Conservation (phyloP, 257 asterid species). For the Galeopsis tetrahit region DNA sequence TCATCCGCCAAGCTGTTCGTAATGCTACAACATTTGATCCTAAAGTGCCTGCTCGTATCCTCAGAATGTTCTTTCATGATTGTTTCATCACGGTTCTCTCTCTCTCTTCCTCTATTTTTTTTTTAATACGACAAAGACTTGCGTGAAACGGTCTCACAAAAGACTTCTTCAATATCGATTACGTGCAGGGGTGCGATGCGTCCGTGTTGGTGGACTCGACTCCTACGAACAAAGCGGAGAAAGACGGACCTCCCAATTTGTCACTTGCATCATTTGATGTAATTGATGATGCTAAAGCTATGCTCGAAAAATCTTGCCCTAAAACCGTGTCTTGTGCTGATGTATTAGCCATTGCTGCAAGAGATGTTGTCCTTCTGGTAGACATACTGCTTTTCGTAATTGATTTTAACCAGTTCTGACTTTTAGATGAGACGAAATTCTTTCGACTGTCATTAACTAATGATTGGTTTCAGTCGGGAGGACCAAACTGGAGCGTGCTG, state of each 20-base stretch:
- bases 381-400: too few species aligned
- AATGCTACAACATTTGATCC: conserved; percentile 54
- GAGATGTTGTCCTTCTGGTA: conserved; percentile 71
- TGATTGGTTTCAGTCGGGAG: conserved; percentile 54
- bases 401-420: too few species aligned
- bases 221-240: conserved; percentile 68
- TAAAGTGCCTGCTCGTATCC: conserved; percentile 72
- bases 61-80: conserved; percentile 86
- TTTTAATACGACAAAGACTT: too few species aligned
- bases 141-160: too few species aligned
- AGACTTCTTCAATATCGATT: too few species aligned
- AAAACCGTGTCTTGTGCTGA: conserved; percentile 80
- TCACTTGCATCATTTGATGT: conserved; percentile 70
- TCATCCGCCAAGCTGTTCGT: conserved; percentile 51
- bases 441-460: too few species aligned
- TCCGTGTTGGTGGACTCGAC: conserved; percentile 77
- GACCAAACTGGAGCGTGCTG: conserved; percentile 67
- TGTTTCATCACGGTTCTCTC: conserved; percentile 66
- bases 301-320: conserved; percentile 72
- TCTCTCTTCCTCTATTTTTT: conserved; percentile 11
- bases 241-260: conserved; percentile 75
- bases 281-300: conserved; percentile 67
- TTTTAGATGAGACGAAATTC: too few species aligned
- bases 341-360: conserved; percentile 66
- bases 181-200: conserved; percentile 81